Base-by-base conservation (phyloP, 352 stramenopile species). In the Thalassiosira exigua region DNA sequence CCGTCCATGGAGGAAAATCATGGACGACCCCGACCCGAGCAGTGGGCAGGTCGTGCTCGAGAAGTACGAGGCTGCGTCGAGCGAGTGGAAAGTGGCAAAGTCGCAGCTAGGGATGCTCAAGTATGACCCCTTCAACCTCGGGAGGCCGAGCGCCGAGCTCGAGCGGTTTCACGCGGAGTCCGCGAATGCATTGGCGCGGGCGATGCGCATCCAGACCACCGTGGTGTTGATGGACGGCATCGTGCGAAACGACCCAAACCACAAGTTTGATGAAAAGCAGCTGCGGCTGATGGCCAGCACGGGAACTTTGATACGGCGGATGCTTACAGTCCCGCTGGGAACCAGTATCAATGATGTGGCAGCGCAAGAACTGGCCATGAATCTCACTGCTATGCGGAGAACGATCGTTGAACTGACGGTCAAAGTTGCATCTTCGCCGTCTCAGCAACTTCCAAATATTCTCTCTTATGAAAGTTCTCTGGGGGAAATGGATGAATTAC, bases 181-280 rank as follows among this genome's bases (percentile, higher is more conserved):
- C 12, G 75, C 69, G 12, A 12, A 57, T 17, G 67, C 56, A 1
- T 65, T 84, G 29, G 69, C 75, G 17, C 52, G 75, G 26, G 64
- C 68, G 0, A 42, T 84, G 9, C 59, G 75, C 36, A 80, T 84
- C 24, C 75, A 84, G 54, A 79, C 60, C 3, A 84, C 75, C 3
- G 57, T 80, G 46, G 69, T 84, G 12, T 24, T 84, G 17, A 53
- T 84, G 14, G 68, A 84, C 68, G 68, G 68, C 21, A 80, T 84
- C 22, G 70, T 80, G 19, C 52, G 75, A 0, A 81, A 67, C 32
- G 75, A 84, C 41, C 50, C 68, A 24, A 51, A 75, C 3, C 57
- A 81, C 48, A 46, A 80, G 21, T 84, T 84, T 33, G 33, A 5
- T 0, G 32, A 59, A 51, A 14, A 41, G 21, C 36, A 84, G 11